These are phyloP conservation scores for Hydnum rufescens DNA, from an alignment of 768 basidiomycete genomes.

Conservation along the genomic window DNA sequence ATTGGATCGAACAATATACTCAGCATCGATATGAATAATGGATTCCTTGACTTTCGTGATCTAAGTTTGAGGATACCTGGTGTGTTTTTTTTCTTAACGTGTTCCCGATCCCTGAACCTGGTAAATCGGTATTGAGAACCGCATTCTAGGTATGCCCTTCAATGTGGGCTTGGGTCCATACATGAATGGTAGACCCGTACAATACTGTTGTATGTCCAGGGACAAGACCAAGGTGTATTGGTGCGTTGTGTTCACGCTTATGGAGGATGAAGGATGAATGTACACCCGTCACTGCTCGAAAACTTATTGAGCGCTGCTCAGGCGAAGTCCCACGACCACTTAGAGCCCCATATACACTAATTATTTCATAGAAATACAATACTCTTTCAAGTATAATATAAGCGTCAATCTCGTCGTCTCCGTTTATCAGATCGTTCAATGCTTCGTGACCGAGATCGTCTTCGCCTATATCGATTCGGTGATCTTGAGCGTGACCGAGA, in stretches of 20 bases:
- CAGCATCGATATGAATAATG: neutral
- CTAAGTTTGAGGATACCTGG: neutral
- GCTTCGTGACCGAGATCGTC: constrained; percentile 17
- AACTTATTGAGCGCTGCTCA: too few species aligned
- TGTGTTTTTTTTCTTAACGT: neutral
- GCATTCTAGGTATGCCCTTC: neutral
- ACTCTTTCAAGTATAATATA: too few species aligned
- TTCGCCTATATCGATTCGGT: constrained; percentile 6
- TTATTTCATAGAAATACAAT: too few species aligned
- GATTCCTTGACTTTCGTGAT: neutral
- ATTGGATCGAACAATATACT: neutral
- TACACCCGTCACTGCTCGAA: too few species aligned
- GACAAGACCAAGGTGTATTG: neutral
- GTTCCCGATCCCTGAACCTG: neutral
- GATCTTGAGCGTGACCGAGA: constrained; percentile 9
- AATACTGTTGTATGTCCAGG: neutral
- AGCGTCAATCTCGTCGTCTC: constrained; percentile 16
- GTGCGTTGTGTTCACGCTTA: neutral
- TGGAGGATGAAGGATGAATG: too few species aligned
- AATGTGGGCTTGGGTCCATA: neutral
- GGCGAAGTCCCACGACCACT: too few species aligned
- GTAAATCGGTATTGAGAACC: neutral
- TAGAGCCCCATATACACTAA: too few species aligned
- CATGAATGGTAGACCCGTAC: neutral
- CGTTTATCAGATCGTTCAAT: constrained; percentile 18